A percentile compares a stretch with the other conserved stretches of the same genome.
Evolutionary conservation across 208 protist genomes (phyloP).

Genomic region (Trichomonas tenax): DNA sequence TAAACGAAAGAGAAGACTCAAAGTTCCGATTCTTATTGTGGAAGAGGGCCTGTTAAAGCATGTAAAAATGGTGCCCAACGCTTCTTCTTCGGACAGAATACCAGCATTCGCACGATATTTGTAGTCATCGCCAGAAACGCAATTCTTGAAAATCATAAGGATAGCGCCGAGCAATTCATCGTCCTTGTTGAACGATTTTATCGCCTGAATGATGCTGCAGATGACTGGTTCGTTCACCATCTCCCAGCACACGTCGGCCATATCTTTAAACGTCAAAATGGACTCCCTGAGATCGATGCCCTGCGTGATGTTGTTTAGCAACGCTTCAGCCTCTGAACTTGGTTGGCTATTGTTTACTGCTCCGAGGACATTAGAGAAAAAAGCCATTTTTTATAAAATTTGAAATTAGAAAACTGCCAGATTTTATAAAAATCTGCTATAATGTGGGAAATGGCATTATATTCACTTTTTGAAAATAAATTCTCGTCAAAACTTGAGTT

Average conservation of each 20-base stretch:
- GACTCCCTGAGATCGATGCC: not conserved
- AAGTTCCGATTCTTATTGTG: not conserved
- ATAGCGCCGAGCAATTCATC: not conserved
- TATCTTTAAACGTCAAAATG: not conserved
- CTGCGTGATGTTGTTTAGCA: not conserved
- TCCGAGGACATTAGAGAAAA: not conserved
- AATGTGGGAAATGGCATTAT: too few relatives aligned
- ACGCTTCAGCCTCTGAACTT: not conserved
- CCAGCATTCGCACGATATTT: not conserved
- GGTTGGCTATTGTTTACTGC: not conserved
- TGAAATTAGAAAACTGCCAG: too few relatives aligned
- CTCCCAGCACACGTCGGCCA: not conserved
- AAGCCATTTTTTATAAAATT: not conserved
- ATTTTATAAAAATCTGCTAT: too few relatives aligned
- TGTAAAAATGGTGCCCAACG: not conserved
- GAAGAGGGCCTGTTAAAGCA: not conserved
- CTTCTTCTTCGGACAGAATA: not conserved
- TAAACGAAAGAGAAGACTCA: not conserved
- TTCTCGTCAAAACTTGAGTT: too few relatives aligned
- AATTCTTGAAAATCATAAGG: not conserved
- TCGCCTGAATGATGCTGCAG: not conserved
- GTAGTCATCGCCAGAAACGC: not conserved
- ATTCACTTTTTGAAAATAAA: too few relatives aligned
- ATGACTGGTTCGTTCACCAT: not conserved
- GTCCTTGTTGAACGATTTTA: not conserved